Percentiles rank a stretch among this genome's conserved stretches.
These are phyloP conservation scores for Euphorbia schlechtendalii DNA, from an alignment of 441 rosid genomes.

Conservation along the genomic window DNA sequence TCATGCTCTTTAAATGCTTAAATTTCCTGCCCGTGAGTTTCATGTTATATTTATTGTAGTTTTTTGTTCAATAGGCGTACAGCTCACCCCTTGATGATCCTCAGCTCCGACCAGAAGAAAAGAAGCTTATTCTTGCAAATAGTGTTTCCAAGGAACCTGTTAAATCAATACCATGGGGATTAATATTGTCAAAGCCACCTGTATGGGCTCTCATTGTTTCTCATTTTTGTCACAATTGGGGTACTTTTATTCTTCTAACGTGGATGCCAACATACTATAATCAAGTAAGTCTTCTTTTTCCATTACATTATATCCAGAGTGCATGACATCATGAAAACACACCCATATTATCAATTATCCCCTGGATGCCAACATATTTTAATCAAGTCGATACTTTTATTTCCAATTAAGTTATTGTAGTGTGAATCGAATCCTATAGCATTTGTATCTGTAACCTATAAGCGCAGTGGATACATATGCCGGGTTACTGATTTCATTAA, in stretches of 20 bases:
- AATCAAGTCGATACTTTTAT: too few relatives aligned
- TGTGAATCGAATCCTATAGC: too few relatives aligned
- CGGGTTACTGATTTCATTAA: not conserved
- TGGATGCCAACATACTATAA: slow-evolving; percentile 97
- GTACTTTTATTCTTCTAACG: slow-evolving; percentile 86
- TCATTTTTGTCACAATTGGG: slow-evolving; percentile 94
- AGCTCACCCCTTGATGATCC: slow-evolving; percentile 84
- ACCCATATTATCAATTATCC: not conserved
- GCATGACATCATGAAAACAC: too few relatives aligned
- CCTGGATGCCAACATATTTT: too few relatives aligned
- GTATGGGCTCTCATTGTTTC: slow-evolving; percentile 80
- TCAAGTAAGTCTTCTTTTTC: slow-evolving; percentile 43
- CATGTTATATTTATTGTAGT: slow-evolving; percentile 10
- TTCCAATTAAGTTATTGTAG: too few relatives aligned
- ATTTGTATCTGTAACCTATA: too few relatives aligned
- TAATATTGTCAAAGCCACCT: slow-evolving; percentile 74
- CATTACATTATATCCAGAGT: not conserved
- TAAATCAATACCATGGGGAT: slow-evolving; percentile 72
- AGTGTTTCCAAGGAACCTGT: slow-evolving; percentile 60
- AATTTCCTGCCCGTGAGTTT: not conserved
- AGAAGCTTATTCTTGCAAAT: slow-evolving; percentile 48
- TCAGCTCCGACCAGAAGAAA: slow-evolving; percentile 61
- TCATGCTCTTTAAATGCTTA: not conserved
- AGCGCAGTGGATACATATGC: too few relatives aligned
- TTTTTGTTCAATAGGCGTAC: slow-evolving; percentile 47